phyloP scores from a whole-genome alignment of 2,329 filamentous ascomycete species.

The Polytolypa hystricis region DNA sequence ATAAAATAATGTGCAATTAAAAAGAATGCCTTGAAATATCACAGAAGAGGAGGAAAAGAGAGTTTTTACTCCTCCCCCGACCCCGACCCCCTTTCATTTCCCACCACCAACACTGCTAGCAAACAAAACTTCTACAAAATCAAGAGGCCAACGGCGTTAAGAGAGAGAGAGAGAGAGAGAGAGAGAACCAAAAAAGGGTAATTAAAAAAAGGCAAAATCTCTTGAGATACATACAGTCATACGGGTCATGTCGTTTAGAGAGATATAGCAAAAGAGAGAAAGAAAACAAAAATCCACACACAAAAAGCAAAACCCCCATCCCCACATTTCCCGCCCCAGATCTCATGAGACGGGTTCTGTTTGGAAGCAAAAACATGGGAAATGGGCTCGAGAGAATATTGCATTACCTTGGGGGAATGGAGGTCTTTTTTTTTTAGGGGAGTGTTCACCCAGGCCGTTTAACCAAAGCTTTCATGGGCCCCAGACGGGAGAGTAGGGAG shows the following conservation, averaged over 20 bases:
- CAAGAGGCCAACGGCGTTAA: not conserved
- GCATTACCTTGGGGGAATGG: not conserved
- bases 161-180: constrained; percentile 5
- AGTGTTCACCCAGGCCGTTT: too few relatives aligned
- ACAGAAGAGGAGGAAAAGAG: not conserved
- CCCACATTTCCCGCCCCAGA: not conserved
- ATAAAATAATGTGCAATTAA: not conserved
- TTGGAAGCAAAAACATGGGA: not conserved
- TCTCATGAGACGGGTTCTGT: too few relatives aligned
- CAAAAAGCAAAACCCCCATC: not conserved
- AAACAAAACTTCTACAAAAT: not conserved
- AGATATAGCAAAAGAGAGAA: not conserved
- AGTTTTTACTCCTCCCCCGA: not conserved
- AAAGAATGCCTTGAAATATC: not conserved
- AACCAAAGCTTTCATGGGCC: too few relatives aligned
- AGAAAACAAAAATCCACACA: not conserved
- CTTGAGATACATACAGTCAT: constrained; percentile 6
- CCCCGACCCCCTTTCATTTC: not conserved
- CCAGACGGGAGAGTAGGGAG: too few relatives aligned
- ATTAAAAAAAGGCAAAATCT: not conserved
- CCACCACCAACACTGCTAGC: not conserved
- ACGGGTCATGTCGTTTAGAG: constrained; percentile 3
- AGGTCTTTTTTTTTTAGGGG: not conserved
- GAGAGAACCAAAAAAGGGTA: constrained; percentile 8
- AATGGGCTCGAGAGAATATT: not conserved